Evolutionary conservation across 2,329 filamentous ascomycete genomes (phyloP), one percentile per base, ranked within the genome.

Genomic region (Didymella arachidicola): DNA sequence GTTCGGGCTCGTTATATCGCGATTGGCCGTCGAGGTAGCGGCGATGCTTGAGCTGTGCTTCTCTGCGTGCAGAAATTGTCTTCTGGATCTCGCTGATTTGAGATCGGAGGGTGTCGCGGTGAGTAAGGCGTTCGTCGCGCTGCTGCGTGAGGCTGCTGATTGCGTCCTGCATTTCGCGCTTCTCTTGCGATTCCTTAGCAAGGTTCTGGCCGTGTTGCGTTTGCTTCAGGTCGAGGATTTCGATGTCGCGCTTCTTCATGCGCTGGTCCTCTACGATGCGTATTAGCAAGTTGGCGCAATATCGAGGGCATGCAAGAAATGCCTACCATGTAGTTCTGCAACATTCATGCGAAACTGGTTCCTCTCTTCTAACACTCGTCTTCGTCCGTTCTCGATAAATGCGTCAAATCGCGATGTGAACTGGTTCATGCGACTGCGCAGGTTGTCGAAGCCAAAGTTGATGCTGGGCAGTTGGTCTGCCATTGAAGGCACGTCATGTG

Each of bases 381-480:
- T 96, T 48, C 94, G 86, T 0, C 93, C 93, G 64, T 91, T 88
- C 72, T 97, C 94, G 63, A 99, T 97, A 69, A 97, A 98, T 0
- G 89, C 88, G 74, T 99, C 95, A 70, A 99, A 99, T 68, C 87
- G 90, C 8, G 87, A 85, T 0, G 91, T 97, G 76, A 99, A 99
- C 63, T 91, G 92, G 53, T 89, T 86, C 95, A 99, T 98, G 79
- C 93, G 91, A 72, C 94, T 92, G 79, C 94, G 93, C 73, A 99
- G 80, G 68, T 97, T 92, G 70, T 98, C 93, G 77, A 98, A 98
- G 58, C 93, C 93, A 77, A 99, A 98, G 78, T 97, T 93, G 77
- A 96, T 91, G 75, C 85, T 91, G 34, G 95, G 95, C 8, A 99
- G 86, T 48, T 87, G 87, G 75, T 93, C 90, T 41, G 88, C 89